Evolutionary conservation across 139 green algal genomes (phyloP).

Genomic region (Ostreobium quekettii): DNA sequence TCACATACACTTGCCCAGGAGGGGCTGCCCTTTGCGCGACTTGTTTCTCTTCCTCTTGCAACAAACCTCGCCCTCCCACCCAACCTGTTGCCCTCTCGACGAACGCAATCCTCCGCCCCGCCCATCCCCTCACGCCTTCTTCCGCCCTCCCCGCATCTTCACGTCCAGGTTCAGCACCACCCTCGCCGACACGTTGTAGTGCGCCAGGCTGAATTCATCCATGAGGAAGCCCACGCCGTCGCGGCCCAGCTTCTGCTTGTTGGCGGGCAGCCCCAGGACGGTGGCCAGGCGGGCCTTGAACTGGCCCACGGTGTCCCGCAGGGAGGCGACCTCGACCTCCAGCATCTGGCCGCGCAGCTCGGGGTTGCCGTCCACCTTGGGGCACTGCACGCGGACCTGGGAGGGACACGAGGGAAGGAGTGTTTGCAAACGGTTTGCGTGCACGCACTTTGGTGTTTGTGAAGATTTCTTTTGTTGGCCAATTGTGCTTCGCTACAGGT

Average conservation of each 20-base stretch:
- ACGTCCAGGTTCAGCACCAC: slow-evolving; percentile 54
- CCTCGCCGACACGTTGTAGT: slow-evolving; percentile 71
- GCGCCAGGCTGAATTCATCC: slow-evolving; percentile 63
- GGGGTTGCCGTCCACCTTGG: slow-evolving; percentile 53
- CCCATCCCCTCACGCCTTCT: slow-evolving; percentile 42
- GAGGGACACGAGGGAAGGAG: neutral
- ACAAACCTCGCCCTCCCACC: too few species aligned
- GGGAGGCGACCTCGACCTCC: slow-evolving; percentile 57
- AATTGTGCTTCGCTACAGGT: too few species aligned
- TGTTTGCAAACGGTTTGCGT: neutral
- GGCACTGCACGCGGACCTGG: slow-evolving; percentile 53
- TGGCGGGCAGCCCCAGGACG: slow-evolving; percentile 48
- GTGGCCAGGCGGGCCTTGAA: slow-evolving; percentile 58
- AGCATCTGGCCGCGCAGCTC: slow-evolving; percentile 69
- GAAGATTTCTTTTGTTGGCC: too few species aligned
- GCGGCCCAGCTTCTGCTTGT: slow-evolving; percentile 63
- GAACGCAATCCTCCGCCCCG: too few species aligned
- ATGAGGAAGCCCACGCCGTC: slow-evolving; percentile 60
- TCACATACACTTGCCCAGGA: too few species aligned
- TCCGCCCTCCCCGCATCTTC: slow-evolving; percentile 62
- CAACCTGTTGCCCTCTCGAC: too few species aligned
- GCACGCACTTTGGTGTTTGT: too few species aligned
- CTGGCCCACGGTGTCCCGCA: slow-evolving; percentile 39
- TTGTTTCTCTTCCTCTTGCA: too few species aligned
- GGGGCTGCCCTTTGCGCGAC: too few species aligned